Conservation (phyloP, 352 stramenopile genomes). For the Phytophthora citricola region DNA sequence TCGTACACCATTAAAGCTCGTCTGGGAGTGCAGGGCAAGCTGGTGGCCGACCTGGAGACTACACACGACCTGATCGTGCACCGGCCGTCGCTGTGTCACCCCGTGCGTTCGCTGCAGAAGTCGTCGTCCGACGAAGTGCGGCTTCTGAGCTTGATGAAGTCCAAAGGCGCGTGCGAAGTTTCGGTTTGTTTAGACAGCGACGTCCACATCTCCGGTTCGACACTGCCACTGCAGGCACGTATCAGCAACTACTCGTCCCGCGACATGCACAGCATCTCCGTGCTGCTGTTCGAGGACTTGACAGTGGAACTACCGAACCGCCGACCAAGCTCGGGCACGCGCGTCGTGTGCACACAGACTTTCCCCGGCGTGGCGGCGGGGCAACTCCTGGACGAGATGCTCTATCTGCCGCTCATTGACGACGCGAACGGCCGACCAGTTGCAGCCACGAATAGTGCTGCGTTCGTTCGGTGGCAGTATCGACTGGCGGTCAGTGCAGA, state of each 20-base stretch:
- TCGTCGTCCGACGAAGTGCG: conserved; percentile 33
- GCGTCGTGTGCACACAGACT: conserved; percentile 30
- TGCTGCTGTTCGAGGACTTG: conserved; percentile 41
- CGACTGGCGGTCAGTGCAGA: conserved; percentile 39
- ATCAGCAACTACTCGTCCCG: conserved; percentile 45
- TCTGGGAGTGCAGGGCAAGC: conserved; percentile 56
- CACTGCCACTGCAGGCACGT: conserved; percentile 28
- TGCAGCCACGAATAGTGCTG: conserved; percentile 35
- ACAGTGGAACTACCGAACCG: conserved; percentile 38
- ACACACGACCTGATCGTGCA: conserved; percentile 23
- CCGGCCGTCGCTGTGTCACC: conserved; percentile 29
- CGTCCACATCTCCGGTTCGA: conserved; percentile 38
- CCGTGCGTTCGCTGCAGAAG: conserved; percentile 29
- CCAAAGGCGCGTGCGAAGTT: conserved; percentile 40
- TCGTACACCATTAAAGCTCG: conserved; percentile 72
- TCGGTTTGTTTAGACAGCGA: conserved; percentile 36
- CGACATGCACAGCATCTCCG: conserved; percentile 38
- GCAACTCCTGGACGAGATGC: conserved; percentile 32
- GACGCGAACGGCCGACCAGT: conserved; percentile 21
- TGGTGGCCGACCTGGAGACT: conserved; percentile 65
- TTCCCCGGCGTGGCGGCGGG: conserved; percentile 36
- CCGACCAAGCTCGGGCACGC: conserved; percentile 25
- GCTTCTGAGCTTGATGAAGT: conserved; percentile 38
- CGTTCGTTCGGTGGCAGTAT: conserved; percentile 43
- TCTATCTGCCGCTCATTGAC: conserved; percentile 37